Percentiles rank a stretch among this genome's conserved stretches.
Conservation (phyloP, 495 filamentous ascomycete genomes). For the Wilcoxina mikolae region DNA sequence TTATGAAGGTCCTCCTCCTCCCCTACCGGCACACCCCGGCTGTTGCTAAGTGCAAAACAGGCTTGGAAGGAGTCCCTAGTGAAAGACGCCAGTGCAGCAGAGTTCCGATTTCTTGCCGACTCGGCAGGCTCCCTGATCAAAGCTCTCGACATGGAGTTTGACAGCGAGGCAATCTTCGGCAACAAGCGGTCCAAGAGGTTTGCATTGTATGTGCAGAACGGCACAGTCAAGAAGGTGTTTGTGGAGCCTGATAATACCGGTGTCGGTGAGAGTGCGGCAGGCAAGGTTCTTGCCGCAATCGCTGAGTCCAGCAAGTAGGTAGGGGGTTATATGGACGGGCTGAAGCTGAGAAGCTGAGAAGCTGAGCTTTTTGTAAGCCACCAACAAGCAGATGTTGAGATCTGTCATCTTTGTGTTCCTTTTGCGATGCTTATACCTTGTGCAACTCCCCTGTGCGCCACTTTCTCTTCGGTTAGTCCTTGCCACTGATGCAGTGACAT, state of each 20-base stretch:
- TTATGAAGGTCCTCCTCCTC: constrained; percentile 42
- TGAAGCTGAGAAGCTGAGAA: too few species aligned
- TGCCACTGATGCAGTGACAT: too few species aligned
- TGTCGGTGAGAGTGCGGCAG: constrained; percentile 44
- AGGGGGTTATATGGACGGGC: too few species aligned
- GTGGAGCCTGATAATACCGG: constrained; percentile 93
- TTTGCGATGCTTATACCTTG: too few species aligned
- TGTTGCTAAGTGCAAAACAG: background rate
- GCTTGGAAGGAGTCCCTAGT: constrained; percentile 19
- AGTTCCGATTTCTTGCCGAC: constrained; percentile 78
- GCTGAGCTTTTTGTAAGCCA: too few species aligned
- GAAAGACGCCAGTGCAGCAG: background rate
- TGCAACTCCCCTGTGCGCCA: too few species aligned
- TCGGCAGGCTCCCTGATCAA: constrained; percentile 70
- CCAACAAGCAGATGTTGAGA: too few species aligned
- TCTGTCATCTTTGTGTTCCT: too few species aligned
- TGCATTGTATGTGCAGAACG: constrained; percentile 60
- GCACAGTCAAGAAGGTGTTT: constrained; percentile 58
- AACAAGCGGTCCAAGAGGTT: constrained; percentile 78
- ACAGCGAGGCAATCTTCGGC: constrained; percentile 71
- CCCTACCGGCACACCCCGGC: background rate
- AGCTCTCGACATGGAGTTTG: constrained; percentile 71
- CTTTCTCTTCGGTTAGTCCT: too few species aligned
- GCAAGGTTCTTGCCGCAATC: constrained; percentile 11
- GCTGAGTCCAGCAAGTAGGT: too few species aligned